Evolutionary conservation across 1,284 basidiomycete genomes (phyloP).

Genomic region (Rhizoctonia solani): DNA sequence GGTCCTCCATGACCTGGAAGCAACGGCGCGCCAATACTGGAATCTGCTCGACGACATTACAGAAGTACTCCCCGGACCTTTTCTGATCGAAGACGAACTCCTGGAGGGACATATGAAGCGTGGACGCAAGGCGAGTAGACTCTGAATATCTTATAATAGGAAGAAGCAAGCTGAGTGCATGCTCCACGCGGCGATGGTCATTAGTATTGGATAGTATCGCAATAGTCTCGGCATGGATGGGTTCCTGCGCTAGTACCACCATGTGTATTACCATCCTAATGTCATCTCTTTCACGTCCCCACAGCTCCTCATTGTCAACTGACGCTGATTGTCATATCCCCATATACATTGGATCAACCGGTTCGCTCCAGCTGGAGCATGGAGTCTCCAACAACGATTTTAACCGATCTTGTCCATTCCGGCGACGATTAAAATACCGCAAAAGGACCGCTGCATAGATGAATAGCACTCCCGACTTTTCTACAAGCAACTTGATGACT

Average conservation of each 20-base stretch:
- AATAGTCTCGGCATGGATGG: neutral
- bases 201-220: neutral
- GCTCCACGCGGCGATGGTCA: neutral
- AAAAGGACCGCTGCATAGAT: conserved; percentile 1
- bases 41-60: neutral
- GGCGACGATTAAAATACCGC: conserved; percentile 19
- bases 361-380: neutral
- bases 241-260: neutral
- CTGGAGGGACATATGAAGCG: conserved; percentile 5
- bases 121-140: neutral
- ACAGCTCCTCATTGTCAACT: neutral
- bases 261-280: neutral
- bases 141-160: neutral
- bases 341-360: neutral
- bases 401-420: too few relatives aligned
- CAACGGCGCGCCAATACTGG: neutral
- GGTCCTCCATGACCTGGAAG: neutral
- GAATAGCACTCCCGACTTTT: neutral
- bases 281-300: neutral
- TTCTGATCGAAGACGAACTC: conserved; percentile 1
- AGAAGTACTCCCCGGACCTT: neutral
- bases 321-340: neutral
- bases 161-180: neutral
- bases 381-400: too few relatives aligned
- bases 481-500: neutral